Percentiles rank a stretch among this genome's conserved stretches.
phyloP scores from a whole-genome alignment of 2,329 filamentous ascomycete species.

The Huntiella savannae region DNA sequence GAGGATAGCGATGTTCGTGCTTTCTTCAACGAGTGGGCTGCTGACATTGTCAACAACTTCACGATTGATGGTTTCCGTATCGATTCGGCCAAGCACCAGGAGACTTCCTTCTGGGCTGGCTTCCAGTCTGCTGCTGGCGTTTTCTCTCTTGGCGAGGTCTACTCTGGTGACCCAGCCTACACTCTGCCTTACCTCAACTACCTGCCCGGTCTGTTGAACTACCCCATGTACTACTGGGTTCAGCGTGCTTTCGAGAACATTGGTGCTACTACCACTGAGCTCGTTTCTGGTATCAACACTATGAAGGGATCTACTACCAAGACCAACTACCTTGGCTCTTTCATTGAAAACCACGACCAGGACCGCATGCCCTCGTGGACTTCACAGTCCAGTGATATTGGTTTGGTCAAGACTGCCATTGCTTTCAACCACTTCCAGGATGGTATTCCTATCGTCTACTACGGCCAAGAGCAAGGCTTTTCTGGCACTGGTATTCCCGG shows the following conservation, averaged over 20 bases:
- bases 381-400: slow-evolving; percentile 27
- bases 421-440: slow-evolving; percentile 18
- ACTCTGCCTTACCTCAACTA: slow-evolving; percentile 36
- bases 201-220: slow-evolving; percentile 31
- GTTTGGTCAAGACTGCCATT: slow-evolving; percentile 28
- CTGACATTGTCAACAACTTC: slow-evolving; percentile 48
- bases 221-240: slow-evolving; percentile 13
- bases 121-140: slow-evolving; percentile 38
- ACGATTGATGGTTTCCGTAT: slow-evolving; percentile 50
- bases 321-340: slow-evolving; percentile 28
- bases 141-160: slow-evolving; percentile 47
- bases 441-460: slow-evolving; percentile 39
- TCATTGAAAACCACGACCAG: slow-evolving; percentile 46
- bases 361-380: slow-evolving; percentile 28
- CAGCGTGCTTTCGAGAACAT: slow-evolving; percentile 11
- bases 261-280: slow-evolving; percentile 16
- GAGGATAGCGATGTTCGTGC: slow-evolving; percentile 48
- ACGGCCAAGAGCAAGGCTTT: slow-evolving; percentile 44
- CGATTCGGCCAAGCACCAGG: slow-evolving; percentile 49
- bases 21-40: slow-evolving; percentile 46
- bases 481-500: slow-evolving; percentile 25
- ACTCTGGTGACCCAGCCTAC: slow-evolving; percentile 31
- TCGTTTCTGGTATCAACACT: slow-evolving; percentile 44
- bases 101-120: slow-evolving; percentile 28
- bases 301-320: slow-evolving; percentile 33